These are phyloP conservation scores for Lyophyllum semitale DNA, from an alignment of 768 basidiomycete species.

Conservation along the genomic window DNA sequence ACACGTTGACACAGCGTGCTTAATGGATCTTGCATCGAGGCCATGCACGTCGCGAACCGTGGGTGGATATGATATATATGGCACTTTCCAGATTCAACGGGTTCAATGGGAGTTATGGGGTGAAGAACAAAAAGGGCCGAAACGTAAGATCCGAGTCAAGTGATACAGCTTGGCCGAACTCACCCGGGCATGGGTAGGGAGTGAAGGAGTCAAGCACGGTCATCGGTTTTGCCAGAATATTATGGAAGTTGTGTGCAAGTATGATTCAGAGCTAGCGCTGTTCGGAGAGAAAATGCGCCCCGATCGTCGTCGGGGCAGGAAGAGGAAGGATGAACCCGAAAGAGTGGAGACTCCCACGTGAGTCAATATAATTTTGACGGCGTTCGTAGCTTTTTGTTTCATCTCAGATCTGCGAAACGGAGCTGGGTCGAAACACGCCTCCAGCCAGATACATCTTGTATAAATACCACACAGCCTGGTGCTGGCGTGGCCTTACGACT, in stretches of 20 bases:
- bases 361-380: constrained; percentile 22
- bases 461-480: constrained; percentile 26
- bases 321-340: constrained; percentile 18
- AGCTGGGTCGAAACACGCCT: constrained; percentile 12
- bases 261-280: neutral
- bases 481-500: constrained; percentile 13
- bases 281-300: constrained; percentile 1
- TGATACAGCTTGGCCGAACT: neutral
- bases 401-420: constrained; percentile 20
- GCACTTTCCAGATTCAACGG: neutral
- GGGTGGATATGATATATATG: neutral
- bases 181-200: neutral
- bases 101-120: constrained; percentile 7
- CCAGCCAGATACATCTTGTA: constrained; percentile 12
- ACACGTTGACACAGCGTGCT: neutral
- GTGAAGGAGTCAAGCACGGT: neutral
- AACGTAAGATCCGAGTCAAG: constrained; percentile 17
- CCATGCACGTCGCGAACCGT: neutral
- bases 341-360: constrained; percentile 24
- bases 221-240: neutral
- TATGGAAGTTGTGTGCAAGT: neutral
- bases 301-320: constrained; percentile 16
- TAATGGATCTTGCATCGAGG: neutral
- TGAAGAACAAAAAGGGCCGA: constrained; percentile 14
- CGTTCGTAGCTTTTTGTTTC: constrained; percentile 20